Evolutionary conservation across 495 filamentous ascomycete genomes (phyloP).

Genomic region (Penicillium lagena): DNA sequence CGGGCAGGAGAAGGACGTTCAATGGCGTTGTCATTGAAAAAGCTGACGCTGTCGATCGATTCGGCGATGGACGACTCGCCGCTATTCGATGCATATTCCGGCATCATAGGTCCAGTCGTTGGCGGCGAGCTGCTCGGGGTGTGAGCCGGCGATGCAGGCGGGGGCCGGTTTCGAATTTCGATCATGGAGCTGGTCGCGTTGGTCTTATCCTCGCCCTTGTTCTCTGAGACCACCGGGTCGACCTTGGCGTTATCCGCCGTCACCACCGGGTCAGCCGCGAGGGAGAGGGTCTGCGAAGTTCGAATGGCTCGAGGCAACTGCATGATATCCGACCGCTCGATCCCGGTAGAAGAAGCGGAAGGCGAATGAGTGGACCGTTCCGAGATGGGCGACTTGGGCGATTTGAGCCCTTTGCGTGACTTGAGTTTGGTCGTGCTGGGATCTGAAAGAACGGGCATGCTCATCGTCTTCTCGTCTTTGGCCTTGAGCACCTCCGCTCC

Average conservation of each 20-base stretch:
- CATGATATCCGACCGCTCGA: conserved; percentile 27
- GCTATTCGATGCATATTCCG: conserved; percentile 21
- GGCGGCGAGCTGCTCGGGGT: conserved; percentile 47
- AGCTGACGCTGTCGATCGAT: conserved; percentile 21
- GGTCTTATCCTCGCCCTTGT: conserved; percentile 37
- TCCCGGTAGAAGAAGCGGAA: conserved; percentile 34
- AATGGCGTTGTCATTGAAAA: conserved; percentile 9
- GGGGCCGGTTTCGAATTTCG: conserved; percentile 57
- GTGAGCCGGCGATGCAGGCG: conserved; percentile 48
- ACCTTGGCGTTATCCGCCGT: conserved; percentile 55
- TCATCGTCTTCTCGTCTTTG: conserved; percentile 56
- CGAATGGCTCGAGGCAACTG: conserved; percentile 51
- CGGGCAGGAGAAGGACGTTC: conserved; percentile 23
- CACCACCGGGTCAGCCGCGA: conserved; percentile 56
- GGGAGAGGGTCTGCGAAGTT: conserved; percentile 54
- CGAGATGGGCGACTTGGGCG: conserved; percentile 15
- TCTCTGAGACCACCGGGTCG: conserved; percentile 43
- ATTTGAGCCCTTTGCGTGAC: conserved; percentile 25
- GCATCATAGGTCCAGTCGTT: conserved; percentile 21
- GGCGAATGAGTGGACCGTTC: conserved; percentile 16
- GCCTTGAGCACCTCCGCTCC: conserved; percentile 27
- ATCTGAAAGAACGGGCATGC: conserved; percentile 39
- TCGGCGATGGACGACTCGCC: conserved; percentile 27
- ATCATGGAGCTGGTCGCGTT: conserved; percentile 59
- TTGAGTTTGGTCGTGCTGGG: conserved; percentile 19